Evolutionary conservation across 2,329 filamentous ascomycete species (phyloP).

Genomic region (Paecilomyces variotii): DNA sequence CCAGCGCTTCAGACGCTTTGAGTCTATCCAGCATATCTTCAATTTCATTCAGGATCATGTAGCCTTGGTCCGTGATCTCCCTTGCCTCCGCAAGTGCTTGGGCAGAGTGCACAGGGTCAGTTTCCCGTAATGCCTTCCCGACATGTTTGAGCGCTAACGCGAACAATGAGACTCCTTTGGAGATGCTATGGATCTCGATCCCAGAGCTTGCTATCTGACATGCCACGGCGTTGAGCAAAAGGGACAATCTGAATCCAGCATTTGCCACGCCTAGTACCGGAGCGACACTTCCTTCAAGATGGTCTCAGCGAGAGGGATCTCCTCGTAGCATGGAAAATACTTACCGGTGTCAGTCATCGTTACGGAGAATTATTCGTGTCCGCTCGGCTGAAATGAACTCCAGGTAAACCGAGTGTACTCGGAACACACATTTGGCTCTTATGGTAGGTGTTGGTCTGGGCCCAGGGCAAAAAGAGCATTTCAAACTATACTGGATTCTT

Average conservation of each 20-base stretch:
- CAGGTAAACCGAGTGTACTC: background rate
- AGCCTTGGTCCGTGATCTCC: slow-evolving; percentile 32
- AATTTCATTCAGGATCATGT: slow-evolving; percentile 33
- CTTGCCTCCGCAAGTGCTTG: slow-evolving; percentile 27
- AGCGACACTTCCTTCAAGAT: slow-evolving; percentile 9
- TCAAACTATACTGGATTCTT: background rate
- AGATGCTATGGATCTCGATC: slow-evolving; percentile 35
- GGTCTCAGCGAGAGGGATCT: background rate
- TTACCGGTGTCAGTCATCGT: background rate
- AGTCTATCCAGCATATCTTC: slow-evolving; percentile 33
- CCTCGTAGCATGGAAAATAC: background rate
- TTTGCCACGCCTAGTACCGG: slow-evolving; percentile 11
- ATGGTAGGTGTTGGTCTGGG: background rate
- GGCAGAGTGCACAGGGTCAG: slow-evolving; percentile 22
- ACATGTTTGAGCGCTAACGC: slow-evolving; percentile 32
- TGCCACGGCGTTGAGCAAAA: slow-evolving; percentile 35
- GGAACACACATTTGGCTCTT: background rate
- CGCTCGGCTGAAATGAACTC: background rate
- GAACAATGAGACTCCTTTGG: slow-evolving; percentile 34
- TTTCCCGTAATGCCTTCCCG: slow-evolving; percentile 22
- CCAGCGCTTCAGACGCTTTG: slow-evolving; percentile 17
- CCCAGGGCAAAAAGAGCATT: background rate
- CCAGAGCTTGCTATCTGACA: slow-evolving; percentile 32
- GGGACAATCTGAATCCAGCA: slow-evolving; percentile 32
- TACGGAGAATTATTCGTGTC: background rate